Percentiles rank a stretch among this genome's conserved stretches.
Conservation (phyloP, 345 rosid genomes). For the Camelina neglecta region DNA sequence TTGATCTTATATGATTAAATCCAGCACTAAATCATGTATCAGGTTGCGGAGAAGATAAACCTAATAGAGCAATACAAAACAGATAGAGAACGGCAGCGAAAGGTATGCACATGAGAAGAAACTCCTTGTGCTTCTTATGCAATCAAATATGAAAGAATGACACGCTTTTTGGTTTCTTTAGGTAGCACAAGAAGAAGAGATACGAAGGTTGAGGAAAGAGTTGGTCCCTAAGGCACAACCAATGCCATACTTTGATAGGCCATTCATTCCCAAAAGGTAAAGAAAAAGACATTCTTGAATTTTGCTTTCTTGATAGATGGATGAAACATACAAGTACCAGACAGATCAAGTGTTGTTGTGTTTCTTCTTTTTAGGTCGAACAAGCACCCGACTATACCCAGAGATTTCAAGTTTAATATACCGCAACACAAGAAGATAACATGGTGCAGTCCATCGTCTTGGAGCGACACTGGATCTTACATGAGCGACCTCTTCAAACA, state of each 20-base stretch:
- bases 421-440: conserved; percentile 85
- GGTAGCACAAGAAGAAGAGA: conserved; percentile 88
- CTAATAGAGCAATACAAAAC: conserved; percentile 76
- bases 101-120: conserved; percentile 52
- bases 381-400: conserved; percentile 78
- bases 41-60: conserved; percentile 81
- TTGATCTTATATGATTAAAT: background rate
- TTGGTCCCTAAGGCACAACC: conserved; percentile 90
- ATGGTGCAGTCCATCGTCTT: conserved; percentile 51
- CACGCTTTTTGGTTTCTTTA: conserved; percentile 21
- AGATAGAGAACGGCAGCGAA: conserved; percentile 76
- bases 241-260: conserved; percentile 92
- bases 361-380: conserved; percentile 54
- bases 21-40: background rate
- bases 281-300: background rate
- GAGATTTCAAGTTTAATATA: conserved; percentile 73
- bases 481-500: conserved; percentile 34
- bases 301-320: background rate
- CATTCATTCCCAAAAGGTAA: conserved; percentile 93
- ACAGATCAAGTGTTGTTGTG: background rate
- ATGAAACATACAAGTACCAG: background rate
- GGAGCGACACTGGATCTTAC: conserved; percentile 46
- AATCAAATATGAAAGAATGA: background rate
- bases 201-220: conserved; percentile 74
- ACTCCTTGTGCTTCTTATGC: background rate